These are phyloP conservation scores for Saprolegnia parasitica DNA, from an alignment of 352 stramenopile genomes.

Conservation along the genomic window DNA sequence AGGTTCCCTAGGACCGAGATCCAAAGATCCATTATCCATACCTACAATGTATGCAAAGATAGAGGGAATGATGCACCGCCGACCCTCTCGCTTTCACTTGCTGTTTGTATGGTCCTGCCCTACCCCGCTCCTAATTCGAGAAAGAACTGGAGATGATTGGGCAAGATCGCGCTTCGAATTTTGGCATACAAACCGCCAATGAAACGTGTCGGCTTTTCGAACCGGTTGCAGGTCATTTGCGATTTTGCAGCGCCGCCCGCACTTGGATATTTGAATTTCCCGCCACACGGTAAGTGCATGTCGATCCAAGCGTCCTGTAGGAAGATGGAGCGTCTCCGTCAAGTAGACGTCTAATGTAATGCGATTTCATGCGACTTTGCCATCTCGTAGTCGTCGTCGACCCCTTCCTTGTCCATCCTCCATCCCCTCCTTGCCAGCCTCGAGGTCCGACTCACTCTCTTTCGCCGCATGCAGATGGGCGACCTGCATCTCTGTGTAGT, in stretches of 20 bases:
- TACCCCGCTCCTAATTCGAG: conserved; percentile 19
- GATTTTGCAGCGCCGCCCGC: conserved; percentile 19
- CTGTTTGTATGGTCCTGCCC: conserved; percentile 21
- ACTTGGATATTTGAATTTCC: conserved; percentile 25
- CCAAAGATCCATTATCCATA: conserved; percentile 13
- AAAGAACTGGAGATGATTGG: conserved; percentile 30
- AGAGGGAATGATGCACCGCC: neutral
- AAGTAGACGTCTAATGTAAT: conserved; percentile 17
- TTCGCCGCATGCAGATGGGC: too few species aligned
- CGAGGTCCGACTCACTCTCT: too few species aligned
- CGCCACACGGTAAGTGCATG: conserved; percentile 10
- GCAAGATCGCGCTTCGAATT: conserved; percentile 18
- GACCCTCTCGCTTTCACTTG: conserved; percentile 29
- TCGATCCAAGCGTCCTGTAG: neutral
- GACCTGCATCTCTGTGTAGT: too few species aligned
- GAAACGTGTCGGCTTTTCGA: neutral
- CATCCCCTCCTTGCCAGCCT: too few species aligned
- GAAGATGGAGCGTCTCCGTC: neutral
- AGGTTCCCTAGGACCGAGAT: neutral
- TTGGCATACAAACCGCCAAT: conserved; percentile 19
- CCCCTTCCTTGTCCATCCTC: neutral
- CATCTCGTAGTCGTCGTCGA: too few species aligned
- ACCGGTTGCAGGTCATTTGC: conserved; percentile 17
- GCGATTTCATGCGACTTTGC: neutral
- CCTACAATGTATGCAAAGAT: neutral